Evolutionary conservation across 768 basidiomycete genomes (phyloP).

Genomic region (Coprinopsis marcescibilis): DNA sequence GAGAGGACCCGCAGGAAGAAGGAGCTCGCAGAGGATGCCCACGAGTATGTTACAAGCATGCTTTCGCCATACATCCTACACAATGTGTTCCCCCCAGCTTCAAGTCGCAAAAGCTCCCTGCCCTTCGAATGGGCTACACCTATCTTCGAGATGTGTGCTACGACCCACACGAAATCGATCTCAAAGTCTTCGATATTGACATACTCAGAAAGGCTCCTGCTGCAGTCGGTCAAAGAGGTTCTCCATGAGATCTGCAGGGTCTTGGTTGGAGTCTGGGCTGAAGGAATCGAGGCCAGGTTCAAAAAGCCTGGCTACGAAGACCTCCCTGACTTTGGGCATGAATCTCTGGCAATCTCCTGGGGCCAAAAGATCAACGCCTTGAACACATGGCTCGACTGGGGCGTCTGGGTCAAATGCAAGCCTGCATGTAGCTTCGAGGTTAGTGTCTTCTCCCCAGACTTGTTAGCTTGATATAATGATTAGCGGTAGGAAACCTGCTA

Average conservation of each 20-base stretch:
- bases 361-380: conserved; percentile 16
- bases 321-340: conserved; percentile 2
- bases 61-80: conserved; percentile 27
- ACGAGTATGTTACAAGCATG: conserved; percentile 27
- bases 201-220: conserved; percentile 24
- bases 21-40: conserved; percentile 16
- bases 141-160: conserved; percentile 27
- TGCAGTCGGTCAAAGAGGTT: conserved; percentile 27
- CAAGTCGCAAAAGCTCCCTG: not conserved
- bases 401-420: conserved; percentile 40
- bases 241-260: conserved; percentile 41
- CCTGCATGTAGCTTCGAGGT: conserved; percentile 43
- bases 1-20: conserved; percentile 9
- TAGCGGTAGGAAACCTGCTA: conserved; percentile 35
- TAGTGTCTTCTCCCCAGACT: conserved; percentile 9
- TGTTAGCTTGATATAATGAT: not conserved
- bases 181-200: conserved; percentile 21
- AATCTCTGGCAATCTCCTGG: not conserved
- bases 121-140: conserved; percentile 37
- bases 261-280: conserved; percentile 41
- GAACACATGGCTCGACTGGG: conserved; percentile 51
- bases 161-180: conserved; percentile 21
- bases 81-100: conserved; percentile 12
- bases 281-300: conserved; percentile 27
- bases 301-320: conserved; percentile 7